phyloP scores from a whole-genome alignment of 352 stramenopile species.

The Aphanomyces stellatus region DNA sequence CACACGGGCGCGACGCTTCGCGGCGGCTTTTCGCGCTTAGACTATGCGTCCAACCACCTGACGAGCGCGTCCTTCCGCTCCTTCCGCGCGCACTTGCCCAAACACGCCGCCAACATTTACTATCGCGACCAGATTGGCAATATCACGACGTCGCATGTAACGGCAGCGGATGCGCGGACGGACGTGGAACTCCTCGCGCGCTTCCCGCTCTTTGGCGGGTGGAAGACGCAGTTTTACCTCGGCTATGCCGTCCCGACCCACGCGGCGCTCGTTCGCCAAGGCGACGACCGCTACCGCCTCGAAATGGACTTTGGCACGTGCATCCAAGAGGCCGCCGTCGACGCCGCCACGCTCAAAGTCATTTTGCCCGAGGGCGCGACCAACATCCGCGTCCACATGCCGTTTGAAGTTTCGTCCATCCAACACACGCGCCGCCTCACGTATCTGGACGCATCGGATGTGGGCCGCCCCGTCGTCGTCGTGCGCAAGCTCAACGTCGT shows the following conservation, averaged over 20 bases:
- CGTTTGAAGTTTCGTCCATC: constrained; percentile 60
- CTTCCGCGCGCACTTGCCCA: constrained; percentile 55
- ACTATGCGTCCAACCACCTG: constrained; percentile 62
- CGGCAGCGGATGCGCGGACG: constrained; percentile 35
- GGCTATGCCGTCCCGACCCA: constrained; percentile 81
- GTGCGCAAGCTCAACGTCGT: constrained; percentile 81
- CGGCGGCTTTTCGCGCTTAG: constrained; percentile 79
- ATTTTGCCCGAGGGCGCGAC: constrained; percentile 74
- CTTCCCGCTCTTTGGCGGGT: constrained; percentile 84
- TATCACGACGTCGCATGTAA: constrained; percentile 75
- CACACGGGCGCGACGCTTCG: constrained; percentile 80
- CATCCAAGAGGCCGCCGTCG: constrained; percentile 64
- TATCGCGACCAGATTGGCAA: constrained; percentile 89
- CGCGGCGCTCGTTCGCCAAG: constrained; percentile 54
- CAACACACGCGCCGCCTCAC: constrained; percentile 59
- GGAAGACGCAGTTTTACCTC: constrained; percentile 85
- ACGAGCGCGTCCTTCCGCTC: constrained; percentile 69
- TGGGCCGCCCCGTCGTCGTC: constrained; percentile 74
- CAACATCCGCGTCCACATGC: constrained; percentile 70
- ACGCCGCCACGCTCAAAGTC: constrained; percentile 82
- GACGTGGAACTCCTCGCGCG: constrained; percentile 76
- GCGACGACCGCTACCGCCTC: constrained; percentile 73
- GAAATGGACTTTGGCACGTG: constrained; percentile 80
- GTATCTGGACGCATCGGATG: constrained; percentile 74
- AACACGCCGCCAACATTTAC: constrained; percentile 80